Evolutionary conservation across 768 basidiomycete species (phyloP), one percentile per base, ranked within the genome.

Genomic region (Dentipellis sp.): DNA sequence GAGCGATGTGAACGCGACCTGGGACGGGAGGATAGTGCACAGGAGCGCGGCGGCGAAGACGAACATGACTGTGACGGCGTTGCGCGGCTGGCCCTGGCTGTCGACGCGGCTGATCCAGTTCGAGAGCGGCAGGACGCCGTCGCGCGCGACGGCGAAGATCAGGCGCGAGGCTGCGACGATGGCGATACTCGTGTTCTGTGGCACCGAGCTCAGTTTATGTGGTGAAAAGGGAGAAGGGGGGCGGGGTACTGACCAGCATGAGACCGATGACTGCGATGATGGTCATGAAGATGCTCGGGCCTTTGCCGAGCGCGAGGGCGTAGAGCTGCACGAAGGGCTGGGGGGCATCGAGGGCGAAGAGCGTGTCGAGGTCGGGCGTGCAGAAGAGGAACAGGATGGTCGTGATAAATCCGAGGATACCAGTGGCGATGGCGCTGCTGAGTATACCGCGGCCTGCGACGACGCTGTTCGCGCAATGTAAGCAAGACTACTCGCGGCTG

Each of bases 251-350:
- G 58, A 91, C 89, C 71, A 95, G 72, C 54, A 94, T 84, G 21
- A 95, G 77, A n/a, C 94, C 93, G 35, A 94, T 55, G 37, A 82
- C 79, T 1, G 94, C 91, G 49, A 97, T 77, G 50, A 83, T 69
- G 5, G 91, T 93, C 93, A 95, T 94, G 66, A 97, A 86, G 40
- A 90, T 75, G 62, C 88, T 86, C 0, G 82, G 83, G 11, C 82
- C 83, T 65, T 78, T 84, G 7, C 93, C 93, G 4, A 95, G 70
- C 0, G 94, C 91, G 54, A 91, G 70, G 1, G 84, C 84, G 66
- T 94, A 95, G 11, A 97, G 76, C 62, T 85, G 87, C 11, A 94
- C 92, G 61, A 94, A 97, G 0, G 94, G 93, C 65, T 97, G 92
- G 0, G 93, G 93, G 0, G 92, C 90, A 29, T 80, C 71, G 17